Evolutionary conservation across 805 yeast species (phyloP).

Genomic region (Lipomyces oligophaga): DNA sequence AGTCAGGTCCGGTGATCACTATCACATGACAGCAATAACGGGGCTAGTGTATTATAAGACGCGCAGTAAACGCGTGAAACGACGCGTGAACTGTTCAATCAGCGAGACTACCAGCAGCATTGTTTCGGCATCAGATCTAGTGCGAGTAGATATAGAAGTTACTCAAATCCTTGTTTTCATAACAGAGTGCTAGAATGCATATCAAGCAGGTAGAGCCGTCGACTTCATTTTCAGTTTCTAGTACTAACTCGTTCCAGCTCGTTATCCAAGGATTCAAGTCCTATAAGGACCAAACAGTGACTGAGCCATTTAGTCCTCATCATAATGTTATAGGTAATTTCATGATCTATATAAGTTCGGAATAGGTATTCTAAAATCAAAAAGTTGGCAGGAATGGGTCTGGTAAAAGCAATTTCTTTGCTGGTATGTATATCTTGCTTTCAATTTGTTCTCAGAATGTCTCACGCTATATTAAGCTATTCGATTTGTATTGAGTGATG

Average conservation of each 20-base stretch:
- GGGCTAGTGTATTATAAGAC: no score
- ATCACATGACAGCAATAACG: no score
- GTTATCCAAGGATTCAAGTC: conserved; percentile 91
- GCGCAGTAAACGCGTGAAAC: no score
- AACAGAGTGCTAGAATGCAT: conserved; percentile 21
- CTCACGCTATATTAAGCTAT: conserved; percentile 50
- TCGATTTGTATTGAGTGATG: conserved; percentile 86
- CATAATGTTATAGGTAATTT: conserved; percentile 66
- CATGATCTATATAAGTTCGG: not conserved
- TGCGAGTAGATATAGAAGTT: no score
- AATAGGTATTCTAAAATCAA: not conserved
- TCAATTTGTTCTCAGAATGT: not conserved
- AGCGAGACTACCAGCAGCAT: no score
- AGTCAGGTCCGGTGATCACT: no score
- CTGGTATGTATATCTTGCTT: conserved; percentile 35
- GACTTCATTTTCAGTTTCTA: not conserved
- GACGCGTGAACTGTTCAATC: no score
- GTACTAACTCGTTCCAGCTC: conserved; percentile 39
- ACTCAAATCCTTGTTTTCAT: no score
- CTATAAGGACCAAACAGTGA: conserved; percentile 74
- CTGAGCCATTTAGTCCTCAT: conserved; percentile 72
- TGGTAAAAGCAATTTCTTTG: conserved; percentile 92
- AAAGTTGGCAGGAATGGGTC: conserved; percentile 89
- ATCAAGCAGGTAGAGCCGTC: conserved; percentile 26
- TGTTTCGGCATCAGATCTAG: no score